Evolutionary conservation across 345 rosid species (phyloP).

Genomic region (Salix exigua): DNA sequence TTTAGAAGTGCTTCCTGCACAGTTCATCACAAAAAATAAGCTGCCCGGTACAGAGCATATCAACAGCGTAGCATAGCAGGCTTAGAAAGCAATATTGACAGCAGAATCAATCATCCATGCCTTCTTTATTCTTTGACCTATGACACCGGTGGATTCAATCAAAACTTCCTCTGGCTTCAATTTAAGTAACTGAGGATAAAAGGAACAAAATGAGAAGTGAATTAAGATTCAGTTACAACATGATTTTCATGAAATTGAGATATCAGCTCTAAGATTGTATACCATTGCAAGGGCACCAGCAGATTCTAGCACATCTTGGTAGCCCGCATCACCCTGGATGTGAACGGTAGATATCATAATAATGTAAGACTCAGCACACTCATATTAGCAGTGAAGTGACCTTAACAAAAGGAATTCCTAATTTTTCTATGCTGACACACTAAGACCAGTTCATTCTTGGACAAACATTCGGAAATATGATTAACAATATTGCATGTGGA

Average conservation of each 20-base stretch:
- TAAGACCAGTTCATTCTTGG: background rate
- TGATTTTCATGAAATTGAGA: slow-evolving; percentile 2
- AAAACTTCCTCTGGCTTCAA: slow-evolving; percentile 61
- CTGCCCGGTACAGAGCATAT: background rate
- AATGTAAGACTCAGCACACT: slow-evolving; percentile 3
- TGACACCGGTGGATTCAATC: slow-evolving; percentile 91
- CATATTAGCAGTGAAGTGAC: background rate
- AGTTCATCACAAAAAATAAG: slow-evolving; percentile 16
- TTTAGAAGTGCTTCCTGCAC: slow-evolving; percentile 70
- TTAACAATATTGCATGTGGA: slow-evolving; percentile 9
- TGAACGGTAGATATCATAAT: slow-evolving; percentile 18
- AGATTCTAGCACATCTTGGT: slow-evolving; percentile 77
- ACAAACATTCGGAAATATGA: background rate
- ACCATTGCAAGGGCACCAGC: slow-evolving; percentile 64
- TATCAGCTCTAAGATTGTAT: slow-evolving; percentile 8
- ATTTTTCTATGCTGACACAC: background rate
- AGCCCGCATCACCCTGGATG: slow-evolving; percentile 90
- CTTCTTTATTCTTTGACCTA: slow-evolving; percentile 90
- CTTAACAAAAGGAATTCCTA: background rate
- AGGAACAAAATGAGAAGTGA: slow-evolving; percentile 2
- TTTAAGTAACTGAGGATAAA: slow-evolving; percentile 50
- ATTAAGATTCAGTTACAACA: background rate
- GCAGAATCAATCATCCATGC: slow-evolving; percentile 23
- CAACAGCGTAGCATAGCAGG: slow-evolving; percentile 4
- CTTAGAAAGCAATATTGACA: background rate